Evolutionary conservation across 2,329 filamentous ascomycete species (phyloP), one percentile per base, ranked within the genome.

Genomic region (Camillea tinctor): DNA sequence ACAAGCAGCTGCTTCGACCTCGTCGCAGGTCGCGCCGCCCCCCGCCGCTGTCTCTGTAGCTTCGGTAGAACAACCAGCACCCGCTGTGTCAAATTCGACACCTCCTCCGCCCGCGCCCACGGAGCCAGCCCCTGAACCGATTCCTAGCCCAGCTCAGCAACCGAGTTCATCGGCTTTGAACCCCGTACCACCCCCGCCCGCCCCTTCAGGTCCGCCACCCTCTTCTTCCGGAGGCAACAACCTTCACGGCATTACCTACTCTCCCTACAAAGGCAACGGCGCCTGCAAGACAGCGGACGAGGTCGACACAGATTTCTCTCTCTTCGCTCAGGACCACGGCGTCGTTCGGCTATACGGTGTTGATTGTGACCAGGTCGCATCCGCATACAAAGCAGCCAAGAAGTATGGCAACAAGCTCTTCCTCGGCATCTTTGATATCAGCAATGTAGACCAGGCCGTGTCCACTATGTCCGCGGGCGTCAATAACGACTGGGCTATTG

Each of bases 281-380:
- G 75, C 75, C 58, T 96, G 92, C 82, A 95, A 94, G 74, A 79
- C 82, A 5, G 77, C 81, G 56, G 75, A 78, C 1, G 79, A 91
- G 66, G 81, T 96, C 55, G 79, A 84, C 61, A 71, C 76, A 20
- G 92, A 96, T 69, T 84, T 95, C 66, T 76, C 77, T 17, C 76
- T 75, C 55, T 78, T 86, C 24, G 78, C 77, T 15, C 72, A 75
- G 21, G 73, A 76, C 15, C 93, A 89, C 75, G 80, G 80, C 19
- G 74, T 87, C 40, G 78, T 96, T 57, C 90, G 93, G 55, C 84
- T 91, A 70, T 96, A 96, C 71, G 92, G 92, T 56, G 86, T 87
- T 59, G 91, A 93, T 74, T 96, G 92, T 74, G 79, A 91, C 69
- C 89, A 93, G 73, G 83, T 92, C 48, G 73, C 80, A 2, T 84